Conservation (phyloP, 2,329 filamentous ascomycete genomes). For the Hymenoscyphus scutula region DNA sequence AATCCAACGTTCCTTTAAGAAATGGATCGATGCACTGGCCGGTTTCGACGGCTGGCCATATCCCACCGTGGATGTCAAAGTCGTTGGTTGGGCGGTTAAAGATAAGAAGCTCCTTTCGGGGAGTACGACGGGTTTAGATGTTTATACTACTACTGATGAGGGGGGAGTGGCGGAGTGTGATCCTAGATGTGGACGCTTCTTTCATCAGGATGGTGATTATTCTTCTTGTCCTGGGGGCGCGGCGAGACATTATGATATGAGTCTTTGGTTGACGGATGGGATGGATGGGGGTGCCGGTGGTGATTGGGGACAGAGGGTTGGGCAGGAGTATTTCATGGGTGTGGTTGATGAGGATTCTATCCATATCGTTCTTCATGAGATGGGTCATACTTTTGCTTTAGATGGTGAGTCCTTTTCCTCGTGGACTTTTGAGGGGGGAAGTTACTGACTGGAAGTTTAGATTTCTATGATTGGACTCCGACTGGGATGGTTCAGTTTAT, state of each 20-base stretch:
- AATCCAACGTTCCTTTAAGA: conserved; percentile 39
- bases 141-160: conserved; percentile 22
- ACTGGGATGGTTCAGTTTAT: conserved; percentile 43
- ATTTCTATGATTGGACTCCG: conserved; percentile 45
- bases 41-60: conserved; percentile 46
- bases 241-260: conserved; percentile 44
- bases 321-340: conserved; percentile 44
- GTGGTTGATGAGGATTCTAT: conserved; percentile 38
- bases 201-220: conserved; percentile 45
- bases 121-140: not conserved
- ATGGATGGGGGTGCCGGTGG: conserved; percentile 45
- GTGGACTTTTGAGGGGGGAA: conserved; percentile 33
- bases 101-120: conserved; percentile 28
- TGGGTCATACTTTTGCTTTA: conserved; percentile 1
- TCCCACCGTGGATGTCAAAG: conserved; percentile 39
- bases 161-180: conserved; percentile 44
- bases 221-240: conserved; percentile 40
- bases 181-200: conserved; percentile 44
- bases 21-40: conserved; percentile 44
- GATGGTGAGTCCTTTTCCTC: conserved; percentile 44
- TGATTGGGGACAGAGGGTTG: conserved; percentile 48
- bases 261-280: conserved; percentile 48
- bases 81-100: conserved; percentile 47
- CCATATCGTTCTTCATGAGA: conserved; percentile 45
- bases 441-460: conserved; percentile 14